Percentiles rank a stretch among this genome's conserved stretches.
phyloP scores from a whole-genome alignment of 1,139 yeast species.

The Scheffersomyces segobiensis region DNA sequence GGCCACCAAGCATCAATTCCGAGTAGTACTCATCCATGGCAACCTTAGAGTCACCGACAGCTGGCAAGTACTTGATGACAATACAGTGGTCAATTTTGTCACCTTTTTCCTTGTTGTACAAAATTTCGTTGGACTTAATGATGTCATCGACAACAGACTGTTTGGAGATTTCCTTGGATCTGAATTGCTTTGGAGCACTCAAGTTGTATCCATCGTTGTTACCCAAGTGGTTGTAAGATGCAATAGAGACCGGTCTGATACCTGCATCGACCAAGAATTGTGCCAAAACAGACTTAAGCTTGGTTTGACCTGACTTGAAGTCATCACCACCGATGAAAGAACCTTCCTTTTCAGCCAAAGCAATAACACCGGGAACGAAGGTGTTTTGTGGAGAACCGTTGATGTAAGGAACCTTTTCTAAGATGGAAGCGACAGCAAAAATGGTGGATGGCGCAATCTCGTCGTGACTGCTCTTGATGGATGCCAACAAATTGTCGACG shows the following conservation, averaged over 20 bases:
- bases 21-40: conserved; percentile 99
- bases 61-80: conserved; percentile 90
- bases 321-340: conserved; percentile 95
- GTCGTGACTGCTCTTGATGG: conserved; percentile 75
- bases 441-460: conserved; percentile 91
- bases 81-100: conserved; percentile 88
- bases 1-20: conserved; percentile 97
- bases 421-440: conserved; percentile 89
- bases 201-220: conserved; percentile 94
- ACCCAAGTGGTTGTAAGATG: conserved; percentile 94
- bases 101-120: conserved; percentile 81
- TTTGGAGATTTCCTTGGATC: conserved; percentile 93
- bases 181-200: conserved; percentile 89
- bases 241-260: conserved; percentile 90
- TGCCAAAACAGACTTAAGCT: conserved; percentile 90
- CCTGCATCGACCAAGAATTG: conserved; percentile 97
- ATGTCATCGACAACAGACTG: conserved; percentile 93
- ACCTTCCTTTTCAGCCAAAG: conserved; percentile 76
- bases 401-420: conserved; percentile 86
- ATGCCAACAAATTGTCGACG: conserved; percentile 70
- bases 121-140: conserved; percentile 81
- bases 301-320: conserved; percentile 96
- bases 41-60: conserved; percentile 95
- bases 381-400: conserved; percentile 98
- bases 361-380: conserved; percentile 92